Percentiles rank a stretch among this genome's conserved stretches.
phyloP scores from a whole-genome alignment of 2,329 filamentous ascomycete genomes.

The Raffaelea arxii region DNA sequence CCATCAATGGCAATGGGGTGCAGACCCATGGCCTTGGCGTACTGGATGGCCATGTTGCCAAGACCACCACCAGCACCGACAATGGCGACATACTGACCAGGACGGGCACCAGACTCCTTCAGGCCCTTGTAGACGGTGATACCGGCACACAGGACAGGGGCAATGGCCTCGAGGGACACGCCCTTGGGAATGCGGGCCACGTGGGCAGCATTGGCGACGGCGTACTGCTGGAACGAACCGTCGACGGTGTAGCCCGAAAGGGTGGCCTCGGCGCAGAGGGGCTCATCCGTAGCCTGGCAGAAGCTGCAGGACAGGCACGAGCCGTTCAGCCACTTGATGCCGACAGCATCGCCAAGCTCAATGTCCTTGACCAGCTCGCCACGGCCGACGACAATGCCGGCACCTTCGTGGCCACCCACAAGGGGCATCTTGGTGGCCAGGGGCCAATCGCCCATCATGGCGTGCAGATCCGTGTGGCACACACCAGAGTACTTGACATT shows the following conservation, averaged over 20 bases:
- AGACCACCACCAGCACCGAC: slow-evolving; percentile 40
- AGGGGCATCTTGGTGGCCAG: slow-evolving; percentile 20
- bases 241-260: slow-evolving; percentile 91
- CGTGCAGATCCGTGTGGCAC: slow-evolving; percentile 21
- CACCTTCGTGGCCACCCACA: slow-evolving; percentile 58
- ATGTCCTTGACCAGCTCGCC: slow-evolving; percentile 66
- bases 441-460: slow-evolving; percentile 17
- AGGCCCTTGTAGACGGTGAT: slow-evolving; percentile 34
- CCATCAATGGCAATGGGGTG: slow-evolving; percentile 33
- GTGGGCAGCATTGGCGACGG: slow-evolving; percentile 76
- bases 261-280: slow-evolving; percentile 64
- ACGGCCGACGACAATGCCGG: slow-evolving; percentile 78
- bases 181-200: slow-evolving; percentile 74
- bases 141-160: slow-evolving; percentile 40
- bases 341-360: slow-evolving; percentile 73
- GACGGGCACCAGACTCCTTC: slow-evolving; percentile 24
- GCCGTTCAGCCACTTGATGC: slow-evolving; percentile 90
- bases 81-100: slow-evolving; percentile 30
- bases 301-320: slow-evolving; percentile 75
- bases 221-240: slow-evolving; percentile 89
- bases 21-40: slow-evolving; percentile 33
- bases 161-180: slow-evolving; percentile 61
- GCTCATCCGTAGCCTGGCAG: slow-evolving; percentile 73
- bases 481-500: slow-evolving; percentile 23
- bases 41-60: slow-evolving; percentile 35